Evolutionary conservation across 78 protist genomes (phyloP).

Genomic region (Kipferlia bialata): DNA sequence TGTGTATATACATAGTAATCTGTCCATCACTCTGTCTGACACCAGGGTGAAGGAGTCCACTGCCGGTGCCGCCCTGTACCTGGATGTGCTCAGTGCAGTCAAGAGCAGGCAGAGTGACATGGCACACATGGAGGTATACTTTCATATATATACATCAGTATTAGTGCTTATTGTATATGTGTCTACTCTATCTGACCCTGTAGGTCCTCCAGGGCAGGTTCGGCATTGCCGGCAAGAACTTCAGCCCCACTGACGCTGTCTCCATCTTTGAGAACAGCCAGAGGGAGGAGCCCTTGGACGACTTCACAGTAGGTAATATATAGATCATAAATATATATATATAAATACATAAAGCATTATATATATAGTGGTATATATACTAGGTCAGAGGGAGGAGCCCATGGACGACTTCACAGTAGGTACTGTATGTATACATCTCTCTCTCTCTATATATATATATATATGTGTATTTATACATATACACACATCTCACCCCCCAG

Average conservation of each 20-base stretch:
- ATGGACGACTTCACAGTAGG: constrained; percentile 46
- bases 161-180: no score
- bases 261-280: constrained; percentile 43
- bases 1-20: no score
- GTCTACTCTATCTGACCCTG: no score
- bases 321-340: no score
- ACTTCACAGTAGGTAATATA: constrained; percentile 49
- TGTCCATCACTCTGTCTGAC: constrained; percentile 48
- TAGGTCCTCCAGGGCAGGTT: constrained; percentile 41
- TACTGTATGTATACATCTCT: constrained; percentile 25
- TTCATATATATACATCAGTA: no score
- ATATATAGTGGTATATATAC: no score
- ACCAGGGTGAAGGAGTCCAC: constrained; percentile 35
- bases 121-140: no score
- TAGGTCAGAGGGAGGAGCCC: no score
- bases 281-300: constrained; percentile 14
- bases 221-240: constrained; percentile 54
- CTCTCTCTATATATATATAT: no score
- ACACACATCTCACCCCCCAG: no score
- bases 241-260: constrained; percentile 35
- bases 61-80: constrained; percentile 50
- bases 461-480: no score
- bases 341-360: no score
- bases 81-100: constrained; percentile 38
- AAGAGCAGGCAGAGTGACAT: not conserved